These are phyloP conservation scores for Brassica cretica DNA, from an alignment of 345 rosid species.

Conservation along the genomic window DNA sequence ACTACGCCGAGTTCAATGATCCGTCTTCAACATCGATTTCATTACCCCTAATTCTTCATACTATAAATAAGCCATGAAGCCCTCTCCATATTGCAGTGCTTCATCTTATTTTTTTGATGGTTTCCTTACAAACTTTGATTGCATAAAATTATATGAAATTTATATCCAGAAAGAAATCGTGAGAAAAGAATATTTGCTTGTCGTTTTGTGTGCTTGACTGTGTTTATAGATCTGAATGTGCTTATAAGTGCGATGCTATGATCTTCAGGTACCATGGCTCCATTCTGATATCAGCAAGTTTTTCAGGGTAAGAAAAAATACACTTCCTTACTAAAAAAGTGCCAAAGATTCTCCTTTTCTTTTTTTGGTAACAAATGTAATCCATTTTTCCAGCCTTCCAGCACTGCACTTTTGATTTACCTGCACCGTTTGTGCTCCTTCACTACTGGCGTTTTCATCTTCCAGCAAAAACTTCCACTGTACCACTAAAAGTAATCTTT, in stretches of 20 bases:
- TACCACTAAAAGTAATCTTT: neutral
- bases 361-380: neutral
- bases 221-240: slow-evolving; percentile 11
- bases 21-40: too few species aligned
- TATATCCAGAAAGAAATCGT: slow-evolving; percentile 73
- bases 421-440: slow-evolving; percentile 90
- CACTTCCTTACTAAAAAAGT: neutral
- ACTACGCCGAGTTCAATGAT: too few species aligned
- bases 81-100: too few species aligned
- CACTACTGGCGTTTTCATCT: slow-evolving; percentile 96
- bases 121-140: too few species aligned
- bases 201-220: neutral
- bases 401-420: slow-evolving; percentile 93
- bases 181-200: slow-evolving; percentile 1
- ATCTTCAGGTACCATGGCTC: slow-evolving; percentile 84
- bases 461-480: slow-evolving; percentile 44
- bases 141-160: slow-evolving; percentile 35
- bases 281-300: slow-evolving; percentile 85
- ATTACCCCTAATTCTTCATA: too few species aligned
- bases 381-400: slow-evolving; percentile 55
- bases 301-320: slow-evolving; percentile 64
- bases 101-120: too few species aligned
- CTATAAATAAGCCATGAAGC: too few species aligned
- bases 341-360: slow-evolving; percentile 1
- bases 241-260: slow-evolving; percentile 24